Conservation (phyloP, 257 asterid species). For the Cynanchum wilfordii region DNA sequence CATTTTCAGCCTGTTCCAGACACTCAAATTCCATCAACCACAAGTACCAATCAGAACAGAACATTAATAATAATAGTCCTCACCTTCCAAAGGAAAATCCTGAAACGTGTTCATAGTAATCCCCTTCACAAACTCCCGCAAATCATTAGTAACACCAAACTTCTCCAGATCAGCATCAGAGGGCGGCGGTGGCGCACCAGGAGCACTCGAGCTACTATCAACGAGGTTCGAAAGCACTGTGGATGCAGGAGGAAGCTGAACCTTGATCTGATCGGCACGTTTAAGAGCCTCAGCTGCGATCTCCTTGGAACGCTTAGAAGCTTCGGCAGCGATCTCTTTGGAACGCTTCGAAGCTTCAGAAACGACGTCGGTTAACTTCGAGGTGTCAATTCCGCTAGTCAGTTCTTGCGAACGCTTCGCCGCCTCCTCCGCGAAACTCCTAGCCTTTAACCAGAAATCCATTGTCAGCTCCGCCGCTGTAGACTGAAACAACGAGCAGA, state of each 20-base stretch:
- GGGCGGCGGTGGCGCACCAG: constrained; percentile 2
- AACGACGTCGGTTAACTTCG: constrained; percentile 71
- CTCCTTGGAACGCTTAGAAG: constrained; percentile 36
- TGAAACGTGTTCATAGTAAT: constrained; percentile 57
- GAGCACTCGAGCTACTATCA: constrained; percentile 30
- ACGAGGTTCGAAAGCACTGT: constrained; percentile 44
- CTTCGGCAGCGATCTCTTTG: constrained; percentile 58
- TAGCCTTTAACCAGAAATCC: constrained; percentile 89
- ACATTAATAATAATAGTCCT: constrained; percentile 9
- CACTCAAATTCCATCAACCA: neutral
- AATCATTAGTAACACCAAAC: constrained; percentile 75
- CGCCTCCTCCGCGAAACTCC: constrained; percentile 80
- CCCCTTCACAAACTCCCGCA: constrained; percentile 74
- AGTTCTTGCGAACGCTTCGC: constrained; percentile 80
- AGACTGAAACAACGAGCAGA: neutral
- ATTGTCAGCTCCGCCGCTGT: constrained; percentile 22
- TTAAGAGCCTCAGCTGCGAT: constrained; percentile 63
- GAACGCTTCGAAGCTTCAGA: constrained; percentile 71
- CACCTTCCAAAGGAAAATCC: constrained; percentile 81
- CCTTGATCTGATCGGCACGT: constrained; percentile 83
- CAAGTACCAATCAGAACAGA: constrained; percentile 13
- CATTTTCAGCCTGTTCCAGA: neutral
- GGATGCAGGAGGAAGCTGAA: constrained; percentile 65
- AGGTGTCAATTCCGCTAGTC: constrained; percentile 46
- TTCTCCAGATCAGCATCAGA: constrained; percentile 51